Percentiles rank a stretch among this genome's conserved stretches.
Conservation (phyloP, 129 eudicot species). For the Sambucus nigra region DNA sequence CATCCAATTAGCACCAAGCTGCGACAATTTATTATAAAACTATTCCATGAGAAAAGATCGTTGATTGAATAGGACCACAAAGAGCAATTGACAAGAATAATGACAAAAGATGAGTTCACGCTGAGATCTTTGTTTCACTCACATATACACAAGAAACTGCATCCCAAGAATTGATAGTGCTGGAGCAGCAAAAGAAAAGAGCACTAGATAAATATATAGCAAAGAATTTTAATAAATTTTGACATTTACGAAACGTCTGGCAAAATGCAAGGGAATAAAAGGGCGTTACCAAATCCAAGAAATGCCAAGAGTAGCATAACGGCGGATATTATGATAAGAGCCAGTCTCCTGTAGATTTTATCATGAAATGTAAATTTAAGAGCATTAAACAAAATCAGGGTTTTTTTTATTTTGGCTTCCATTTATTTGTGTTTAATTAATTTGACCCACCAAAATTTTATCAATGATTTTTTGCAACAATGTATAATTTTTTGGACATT, state of each 20-base stretch:
- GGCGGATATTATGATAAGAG: conserved; percentile 68
- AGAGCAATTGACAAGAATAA: not conserved
- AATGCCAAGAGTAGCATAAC: conserved; percentile 81
- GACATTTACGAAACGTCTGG: not conserved
- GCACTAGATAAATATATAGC: not conserved
- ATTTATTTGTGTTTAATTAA: too few relatives aligned
- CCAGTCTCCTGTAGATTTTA: conserved; percentile 52
- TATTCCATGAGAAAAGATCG: not conserved
- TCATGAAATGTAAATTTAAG: not conserved
- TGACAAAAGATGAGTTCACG: not conserved
- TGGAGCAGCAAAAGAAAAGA: conserved; percentile 24
- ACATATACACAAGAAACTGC: conserved; percentile 82
- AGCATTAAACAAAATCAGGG: too few relatives aligned
- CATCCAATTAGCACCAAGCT: conserved; percentile 87
- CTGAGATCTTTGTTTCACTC: conserved; percentile 26
- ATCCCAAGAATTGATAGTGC: conserved; percentile 83
- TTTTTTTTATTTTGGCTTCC: too few relatives aligned
- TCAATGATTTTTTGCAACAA: too few relatives aligned
- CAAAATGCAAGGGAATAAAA: not conserved
- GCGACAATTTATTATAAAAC: conserved; percentile 19
- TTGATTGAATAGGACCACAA: not conserved
- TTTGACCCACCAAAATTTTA: too few relatives aligned
- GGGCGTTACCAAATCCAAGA: conserved; percentile 70
- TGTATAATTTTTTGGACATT: too few relatives aligned
- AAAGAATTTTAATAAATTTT: not conserved